Base-by-base conservation (phyloP, 2,329 filamentous ascomycete species). In the Aspergillus novoparasiticus region DNA sequence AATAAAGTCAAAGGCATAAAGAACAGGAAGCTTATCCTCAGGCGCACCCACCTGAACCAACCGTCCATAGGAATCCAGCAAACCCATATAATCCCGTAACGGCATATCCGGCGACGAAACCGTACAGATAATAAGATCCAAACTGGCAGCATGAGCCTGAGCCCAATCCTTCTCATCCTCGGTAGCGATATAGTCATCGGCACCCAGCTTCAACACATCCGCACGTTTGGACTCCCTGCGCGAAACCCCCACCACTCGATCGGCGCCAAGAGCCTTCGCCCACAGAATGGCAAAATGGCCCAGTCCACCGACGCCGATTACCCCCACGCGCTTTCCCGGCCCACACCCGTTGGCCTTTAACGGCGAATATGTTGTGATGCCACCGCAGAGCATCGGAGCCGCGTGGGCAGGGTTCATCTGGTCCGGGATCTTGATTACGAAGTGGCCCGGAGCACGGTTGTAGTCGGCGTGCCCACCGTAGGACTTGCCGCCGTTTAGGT, bases 371-470 rank as follows among this genome's bases (percentile, higher is more conserved):
- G 89, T 85, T 0, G 92, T 95, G 58, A 94, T 84, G 14, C 92
- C 92, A 12, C 89, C 92, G 70, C 92, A 95, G 54, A 95, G 83
- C 83, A 95, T 90, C 0, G 91, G 91, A 0, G 90, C 86, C 0
- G 85, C 86, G 39, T 83, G 79, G 26, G 80, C 81, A 51, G 80
- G 83, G 3, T 77, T 65, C 28, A 89, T 71, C 0, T 63, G 73
- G 41, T 84, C 82, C 0, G 86, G 86, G 63, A 89, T 87, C 75
- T 82, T 86, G 70, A 87, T 75, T 1, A 83, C 83, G 68, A 92
- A 93, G 69, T 86, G 84, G 6, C 77, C 79, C 2, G 83, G 82
- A 0, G 81, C 81, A 14, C 88, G 83, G 69, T 84, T 83, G 69
- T 88, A 85, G 60, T 83, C 74, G 4, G 83, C 84, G 69, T 88